Evolutionary conservation across 495 filamentous ascomycete species (phyloP), one percentile per base, ranked within the genome.

Genomic region (Rhizodiscina lignyota): DNA sequence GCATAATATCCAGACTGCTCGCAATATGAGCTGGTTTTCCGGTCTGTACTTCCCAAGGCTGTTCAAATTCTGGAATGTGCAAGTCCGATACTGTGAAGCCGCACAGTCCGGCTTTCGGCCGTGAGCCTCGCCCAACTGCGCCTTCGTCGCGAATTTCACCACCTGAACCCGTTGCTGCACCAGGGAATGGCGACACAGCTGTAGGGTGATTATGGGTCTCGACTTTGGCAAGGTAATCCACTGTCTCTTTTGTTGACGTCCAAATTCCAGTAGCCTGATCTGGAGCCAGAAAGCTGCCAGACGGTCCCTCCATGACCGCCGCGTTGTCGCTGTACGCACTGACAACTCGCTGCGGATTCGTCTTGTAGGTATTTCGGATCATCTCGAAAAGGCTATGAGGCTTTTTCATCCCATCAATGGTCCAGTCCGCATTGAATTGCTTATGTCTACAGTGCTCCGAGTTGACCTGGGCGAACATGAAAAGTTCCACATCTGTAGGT

Each of bases 181-280:
- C 79, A 4, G 79, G 72, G 48, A 64, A 78, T 2, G 82, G 86
- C 3, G 87, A 92, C 35, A 97, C 85, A 5, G 86, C 89, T 11
- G 89, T 94, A 16, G 89, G 89, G 49, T 97, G 89, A 54, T 94
- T 96, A 59, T 97, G 89, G 1, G 89, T 94, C 58, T 97, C 89
- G 11, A 94, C 89, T 60, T 97, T 97, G 44, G 68, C 73, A n/a
- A 96, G 58, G 48, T 86, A 75, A 51, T 96, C 82, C 6, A 94
- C 75, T 18, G 67, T 59, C 59, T 97, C 89, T 49, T 80, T 86
- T n/a, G 72, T 80, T 39, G 81, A 67, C 43, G 60, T 76, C 89
- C 89, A 97, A 43, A 79, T 74, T 4, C 84, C 80, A 2, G 83
- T 87, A n/a, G 67, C 62, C 21, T 81, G 69, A 36, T 82, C 71